Percentiles rank a stretch among this genome's conserved stretches.
phyloP scores from a whole-genome alignment of 1,284 basidiomycete species.

The Phaffia rhodozyma region DNA sequence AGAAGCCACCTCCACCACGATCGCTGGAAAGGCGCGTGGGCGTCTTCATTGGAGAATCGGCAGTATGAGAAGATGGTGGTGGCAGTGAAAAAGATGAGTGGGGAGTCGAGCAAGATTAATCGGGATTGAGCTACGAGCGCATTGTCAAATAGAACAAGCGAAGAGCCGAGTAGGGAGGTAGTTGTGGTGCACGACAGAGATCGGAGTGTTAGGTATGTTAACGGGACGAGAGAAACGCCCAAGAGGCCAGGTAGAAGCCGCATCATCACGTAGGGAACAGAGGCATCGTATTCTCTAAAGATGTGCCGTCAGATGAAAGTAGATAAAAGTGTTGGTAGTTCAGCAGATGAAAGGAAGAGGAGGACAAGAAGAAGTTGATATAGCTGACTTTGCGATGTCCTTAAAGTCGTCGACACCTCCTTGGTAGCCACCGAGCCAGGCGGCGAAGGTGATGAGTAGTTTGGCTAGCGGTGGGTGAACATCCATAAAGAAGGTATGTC shows the following conservation, averaged over 20 bases:
- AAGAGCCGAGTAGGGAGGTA: slow-evolving; percentile 74
- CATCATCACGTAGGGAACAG: slow-evolving; percentile 93
- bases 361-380: neutral
- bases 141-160: slow-evolving; percentile 94
- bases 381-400: slow-evolving; percentile 79
- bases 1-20: slow-evolving; percentile 88
- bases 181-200: slow-evolving; percentile 79
- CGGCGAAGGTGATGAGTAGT: slow-evolving; percentile 82
- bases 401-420: slow-evolving; percentile 86
- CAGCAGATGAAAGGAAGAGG: neutral
- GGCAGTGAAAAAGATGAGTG: slow-evolving; percentile 93
- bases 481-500: slow-evolving; percentile 92
- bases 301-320: neutral
- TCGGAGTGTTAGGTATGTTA: slow-evolving; percentile 88
- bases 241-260: slow-evolving; percentile 80
- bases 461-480: slow-evolving; percentile 97
- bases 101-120: slow-evolving; percentile 93
- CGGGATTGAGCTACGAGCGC: slow-evolving; percentile 89
- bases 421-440: slow-evolving; percentile 78
- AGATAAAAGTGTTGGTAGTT: neutral
- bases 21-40: slow-evolving; percentile 54
- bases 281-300: slow-evolving; percentile 51
- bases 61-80: slow-evolving; percentile 78
- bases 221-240: slow-evolving; percentile 76
- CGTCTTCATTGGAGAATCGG: slow-evolving; percentile 80